Conservation (phyloP, 169 alveolate genomes). For the Condylostoma magnum region DNA sequence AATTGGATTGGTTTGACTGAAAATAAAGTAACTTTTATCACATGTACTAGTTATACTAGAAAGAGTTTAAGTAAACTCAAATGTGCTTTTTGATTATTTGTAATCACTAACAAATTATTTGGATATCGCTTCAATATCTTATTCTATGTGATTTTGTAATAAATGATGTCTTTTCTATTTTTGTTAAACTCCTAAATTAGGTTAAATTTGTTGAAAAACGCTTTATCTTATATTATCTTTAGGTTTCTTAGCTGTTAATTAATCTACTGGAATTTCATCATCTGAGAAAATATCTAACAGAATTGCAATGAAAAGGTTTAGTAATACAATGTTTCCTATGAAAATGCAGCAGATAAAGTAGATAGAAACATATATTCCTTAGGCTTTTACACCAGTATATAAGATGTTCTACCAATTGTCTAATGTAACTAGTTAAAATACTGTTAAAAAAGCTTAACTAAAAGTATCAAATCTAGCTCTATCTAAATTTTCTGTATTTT, state of each 20-base stretch:
- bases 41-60: neutral
- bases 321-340: conserved; percentile 80
- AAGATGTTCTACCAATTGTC: conserved; percentile 70
- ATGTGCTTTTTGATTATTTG: too few relatives aligned
- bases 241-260: neutral
- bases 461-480: conserved; percentile 56
- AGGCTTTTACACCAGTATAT: conserved; percentile 42
- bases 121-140: too few relatives aligned
- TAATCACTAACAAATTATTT: too few relatives aligned
- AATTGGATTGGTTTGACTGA: neutral
- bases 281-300: conserved; percentile 61
- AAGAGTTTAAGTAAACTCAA: neutral
- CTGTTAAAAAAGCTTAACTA: conserved; percentile 63
- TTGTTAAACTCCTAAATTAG: too few relatives aligned
- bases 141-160: too few relatives aligned
- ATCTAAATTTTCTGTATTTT: conserved; percentile 33
- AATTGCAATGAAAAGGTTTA: conserved; percentile 83
- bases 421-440: conserved; percentile 72
- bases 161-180: too few relatives aligned
- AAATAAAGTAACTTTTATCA: conserved; percentile 10
- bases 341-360: conserved; percentile 81
- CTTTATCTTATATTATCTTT: too few relatives aligned
- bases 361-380: conserved; percentile 30
- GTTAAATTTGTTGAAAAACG: too few relatives aligned
- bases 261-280: neutral